phyloP scores from a whole-genome alignment of 2,329 filamentous ascomycete species.

The Cladosporium halotolerans region DNA sequence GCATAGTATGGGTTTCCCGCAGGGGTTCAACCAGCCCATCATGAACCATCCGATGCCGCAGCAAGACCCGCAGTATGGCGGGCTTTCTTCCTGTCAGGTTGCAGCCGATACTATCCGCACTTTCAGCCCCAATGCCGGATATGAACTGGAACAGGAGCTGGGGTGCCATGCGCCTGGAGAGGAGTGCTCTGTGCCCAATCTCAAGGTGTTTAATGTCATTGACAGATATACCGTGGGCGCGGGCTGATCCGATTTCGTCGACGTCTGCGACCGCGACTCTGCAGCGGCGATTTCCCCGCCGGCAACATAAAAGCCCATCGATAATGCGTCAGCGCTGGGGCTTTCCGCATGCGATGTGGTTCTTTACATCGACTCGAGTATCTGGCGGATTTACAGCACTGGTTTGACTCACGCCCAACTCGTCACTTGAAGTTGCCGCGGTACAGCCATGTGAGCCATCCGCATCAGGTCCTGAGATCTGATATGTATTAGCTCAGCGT shows the following conservation, averaged over 20 bases:
- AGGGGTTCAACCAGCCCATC: constrained; percentile 9
- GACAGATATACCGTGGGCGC: constrained; percentile 33
- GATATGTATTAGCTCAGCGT: not conserved
- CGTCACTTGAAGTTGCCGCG: not conserved
- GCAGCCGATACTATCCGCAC: constrained; percentile 42
- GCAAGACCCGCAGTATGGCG: not conserved
- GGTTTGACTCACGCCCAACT: too few species aligned
- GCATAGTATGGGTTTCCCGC: not conserved
- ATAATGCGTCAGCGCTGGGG: too few species aligned
- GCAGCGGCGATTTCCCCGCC: too few species aligned
- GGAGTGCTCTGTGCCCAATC: constrained; percentile 41
- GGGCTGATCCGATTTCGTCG: not conserved
- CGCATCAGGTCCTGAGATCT: not conserved
- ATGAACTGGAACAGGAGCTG: constrained; percentile 35
- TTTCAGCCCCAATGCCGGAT: constrained; percentile 35
- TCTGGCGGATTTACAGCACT: too few species aligned
- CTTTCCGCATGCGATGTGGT: too few species aligned
- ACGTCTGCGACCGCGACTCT: too few species aligned
- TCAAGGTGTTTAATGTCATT: constrained; percentile 39
- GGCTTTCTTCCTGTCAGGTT: constrained; percentile 31
- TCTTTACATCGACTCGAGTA: too few species aligned
- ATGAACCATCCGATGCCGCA: not conserved
- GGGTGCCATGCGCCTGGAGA: constrained; percentile 32
- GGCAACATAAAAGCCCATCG: too few species aligned
- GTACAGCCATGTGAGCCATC: not conserved